Percentiles rank a stretch among this genome's conserved stretches.
Evolutionary conservation across 352 stramenopile species (phyloP).

Genomic region (Blastocystis sp.): DNA sequence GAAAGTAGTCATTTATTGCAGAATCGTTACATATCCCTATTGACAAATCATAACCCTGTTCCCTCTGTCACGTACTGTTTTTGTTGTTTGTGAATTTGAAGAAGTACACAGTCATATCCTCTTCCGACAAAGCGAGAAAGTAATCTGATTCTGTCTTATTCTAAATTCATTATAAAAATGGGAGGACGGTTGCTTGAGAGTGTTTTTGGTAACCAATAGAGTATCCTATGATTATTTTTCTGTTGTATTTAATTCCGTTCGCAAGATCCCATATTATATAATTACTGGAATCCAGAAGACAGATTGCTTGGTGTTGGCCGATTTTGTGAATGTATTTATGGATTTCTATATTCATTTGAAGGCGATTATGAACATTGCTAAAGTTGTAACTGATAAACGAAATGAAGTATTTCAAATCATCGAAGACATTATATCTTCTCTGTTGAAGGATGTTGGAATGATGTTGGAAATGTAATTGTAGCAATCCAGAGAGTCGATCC

Average conservation of each 20-base stretch:
- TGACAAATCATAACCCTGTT: not conserved
- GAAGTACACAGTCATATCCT: not conserved
- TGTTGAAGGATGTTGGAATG: not conserved
- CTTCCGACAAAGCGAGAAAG: constrained; percentile 20
- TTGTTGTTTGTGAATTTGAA: not conserved
- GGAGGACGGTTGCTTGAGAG: not conserved
- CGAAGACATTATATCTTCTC: not conserved
- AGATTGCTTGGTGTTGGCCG: not conserved
- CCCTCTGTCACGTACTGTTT: not conserved
- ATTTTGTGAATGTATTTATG: constrained; percentile 7
- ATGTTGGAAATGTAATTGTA: not conserved
- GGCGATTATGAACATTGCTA: not conserved
- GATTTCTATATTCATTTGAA: not conserved
- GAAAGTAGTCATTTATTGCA: not conserved
- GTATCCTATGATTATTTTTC: constrained; percentile 5
- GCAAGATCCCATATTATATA: constrained; percentile 29
- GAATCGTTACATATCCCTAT: not conserved
- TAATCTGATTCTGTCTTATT: constrained; percentile 6
- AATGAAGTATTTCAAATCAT: not conserved
- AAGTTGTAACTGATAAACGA: not conserved
- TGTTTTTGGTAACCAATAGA: not conserved
- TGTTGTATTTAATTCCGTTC: constrained; percentile 20
- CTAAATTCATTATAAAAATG: constrained; percentile 14
- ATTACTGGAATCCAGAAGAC: not conserved
- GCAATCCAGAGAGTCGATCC: not conserved